Evolutionary conservation across 23 red algal species (phyloP).

Genomic region (Gracilaria gracilis): DNA sequence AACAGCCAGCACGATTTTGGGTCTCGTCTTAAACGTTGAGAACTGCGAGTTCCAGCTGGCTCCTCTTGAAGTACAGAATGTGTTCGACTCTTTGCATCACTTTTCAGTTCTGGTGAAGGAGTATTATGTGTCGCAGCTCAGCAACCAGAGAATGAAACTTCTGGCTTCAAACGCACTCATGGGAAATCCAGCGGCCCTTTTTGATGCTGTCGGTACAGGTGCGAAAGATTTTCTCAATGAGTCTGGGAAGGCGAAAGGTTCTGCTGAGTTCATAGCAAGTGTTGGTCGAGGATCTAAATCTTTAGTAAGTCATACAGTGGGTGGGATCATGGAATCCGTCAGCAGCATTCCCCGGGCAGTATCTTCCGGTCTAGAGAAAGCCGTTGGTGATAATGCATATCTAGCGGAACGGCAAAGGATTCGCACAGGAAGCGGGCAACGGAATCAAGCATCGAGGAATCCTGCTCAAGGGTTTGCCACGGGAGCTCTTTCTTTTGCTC

Average conservation of each 20-base stretch:
- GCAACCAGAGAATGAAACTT: conserved; percentile 77
- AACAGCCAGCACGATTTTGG: conserved; percentile 75
- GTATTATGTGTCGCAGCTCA: conserved; percentile 85
- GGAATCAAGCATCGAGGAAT: conserved; percentile 47
- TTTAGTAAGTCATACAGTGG: conserved; percentile 84
- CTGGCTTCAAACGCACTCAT: conserved; percentile 88
- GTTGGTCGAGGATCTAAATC: conserved; percentile 76
- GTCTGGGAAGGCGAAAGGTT: conserved; percentile 78
- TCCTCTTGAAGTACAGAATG: conserved; percentile 78
- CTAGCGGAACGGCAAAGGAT: conserved; percentile 86
- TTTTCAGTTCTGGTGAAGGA: conserved; percentile 70
- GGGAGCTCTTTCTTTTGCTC: conserved; percentile 85
- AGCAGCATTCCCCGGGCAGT: conserved; percentile 84
- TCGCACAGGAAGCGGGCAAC: conserved; percentile 50
- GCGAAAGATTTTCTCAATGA: conserved; percentile 87
- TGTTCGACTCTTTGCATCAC: conserved; percentile 89
- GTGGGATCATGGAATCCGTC: conserved; percentile 89
- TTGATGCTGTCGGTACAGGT: conserved; percentile 89
- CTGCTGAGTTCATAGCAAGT: conserved; percentile 82
- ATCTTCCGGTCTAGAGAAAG: conserved; percentile 81
- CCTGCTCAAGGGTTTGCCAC: conserved; percentile 73
- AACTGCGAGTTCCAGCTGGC: conserved; percentile 83
- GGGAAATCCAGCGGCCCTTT: conserved; percentile 89
- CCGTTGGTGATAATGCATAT: conserved; percentile 85
- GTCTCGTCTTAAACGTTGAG: conserved; percentile 90